phyloP scores from a whole-genome alignment of 2,329 filamentous ascomycete species.

The Eutypella sp. region DNA sequence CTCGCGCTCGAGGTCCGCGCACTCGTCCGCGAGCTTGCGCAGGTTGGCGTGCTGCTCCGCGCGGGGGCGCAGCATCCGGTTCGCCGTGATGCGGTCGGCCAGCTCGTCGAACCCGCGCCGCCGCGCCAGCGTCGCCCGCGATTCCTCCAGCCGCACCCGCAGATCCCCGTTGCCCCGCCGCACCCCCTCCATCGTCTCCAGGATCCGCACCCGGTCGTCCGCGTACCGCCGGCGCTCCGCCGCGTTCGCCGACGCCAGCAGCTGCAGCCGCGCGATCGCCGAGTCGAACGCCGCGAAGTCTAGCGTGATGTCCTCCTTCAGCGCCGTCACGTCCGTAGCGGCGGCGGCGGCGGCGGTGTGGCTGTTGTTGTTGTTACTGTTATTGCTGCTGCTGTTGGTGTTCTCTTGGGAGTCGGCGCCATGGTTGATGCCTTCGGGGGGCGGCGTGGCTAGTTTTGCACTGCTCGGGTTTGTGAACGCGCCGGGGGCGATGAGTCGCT shows the following conservation, averaged over 20 bases:
- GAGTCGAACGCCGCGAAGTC: conserved; percentile 87
- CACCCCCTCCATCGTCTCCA: conserved; percentile 72
- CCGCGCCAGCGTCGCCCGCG: conserved; percentile 68
- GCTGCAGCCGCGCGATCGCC: conserved; percentile 81
- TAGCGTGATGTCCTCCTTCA: conserved; percentile 77
- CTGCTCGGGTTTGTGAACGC: conserved; percentile 52
- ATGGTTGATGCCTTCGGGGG: conserved; percentile 46
- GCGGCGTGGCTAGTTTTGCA: conserved; percentile 58
- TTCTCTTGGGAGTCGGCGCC: conserved; percentile 29
- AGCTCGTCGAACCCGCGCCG: conserved; percentile 85
- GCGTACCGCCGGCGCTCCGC: conserved; percentile 80
- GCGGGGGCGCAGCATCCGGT: conserved; percentile 73
- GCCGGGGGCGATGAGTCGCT: conserved; percentile 67
- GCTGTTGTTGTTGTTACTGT: conserved; percentile 14
- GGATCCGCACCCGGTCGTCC: conserved; percentile 72
- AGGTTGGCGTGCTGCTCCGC: conserved; percentile 77
- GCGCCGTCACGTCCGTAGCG: conserved; percentile 45
- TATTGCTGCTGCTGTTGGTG: too few species aligned
- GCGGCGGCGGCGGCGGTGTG: conserved; percentile 33
- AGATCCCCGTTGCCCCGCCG: conserved; percentile 69
- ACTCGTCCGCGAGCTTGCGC: conserved; percentile 81
- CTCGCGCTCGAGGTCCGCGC: conserved; percentile 79
- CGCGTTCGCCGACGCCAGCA: conserved; percentile 76
- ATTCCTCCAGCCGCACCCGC: conserved; percentile 69
- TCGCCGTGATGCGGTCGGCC: conserved; percentile 79